Base-by-base conservation (phyloP, 2,329 filamentous ascomycete genomes). In the Ilyonectria robusta region DNA sequence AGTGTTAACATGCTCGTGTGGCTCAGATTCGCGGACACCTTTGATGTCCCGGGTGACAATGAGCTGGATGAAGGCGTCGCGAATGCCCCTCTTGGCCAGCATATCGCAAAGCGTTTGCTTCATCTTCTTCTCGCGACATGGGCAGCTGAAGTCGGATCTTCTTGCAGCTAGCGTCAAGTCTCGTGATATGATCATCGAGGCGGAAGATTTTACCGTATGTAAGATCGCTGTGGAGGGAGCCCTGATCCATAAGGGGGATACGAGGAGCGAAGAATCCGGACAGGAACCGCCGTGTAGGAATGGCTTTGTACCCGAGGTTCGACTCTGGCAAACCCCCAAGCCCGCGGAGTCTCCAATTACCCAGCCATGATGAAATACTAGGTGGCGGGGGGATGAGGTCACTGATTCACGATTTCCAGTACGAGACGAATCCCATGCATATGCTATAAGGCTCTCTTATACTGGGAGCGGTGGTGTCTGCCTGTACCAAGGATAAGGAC, bases 151-250 rank as follows among this genome's bases (percentile, higher is more conserved):
- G 76, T 1, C 84, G 81, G 54, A 87, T 76, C 74, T 87, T 87
- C 9, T 66, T 68, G 69, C 84, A 85, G 72, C 80, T 84, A 0
- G 70, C 69, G 17, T 83, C 79, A 1, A 87, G 75, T 9, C 85
- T 81, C 21, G 74, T 71, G 2, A 87, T 70, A 66, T 87, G 85
- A 61, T 87, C 84, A 50, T 86, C 83, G 0, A 87, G 81, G 1
- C 85, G 84, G 77, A 87, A 87, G 72, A 85, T 85, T 2, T 82
- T 83, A 0, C 85, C 84, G 72, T 87, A 87, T 1, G 85, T 87
- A 1, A 87, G 72, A 51, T 87, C 85, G 73, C 84, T 83, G 72
- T 84, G 84, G 70, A 87, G 73, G 72, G 87, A 87, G 21, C 85
- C 85, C 74, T 87, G 81, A 67, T 87, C 85, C 0, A 84, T 70